Evolutionary conservation across 805 yeast species (phyloP).

Genomic region (Yarrowia sp.): DNA sequence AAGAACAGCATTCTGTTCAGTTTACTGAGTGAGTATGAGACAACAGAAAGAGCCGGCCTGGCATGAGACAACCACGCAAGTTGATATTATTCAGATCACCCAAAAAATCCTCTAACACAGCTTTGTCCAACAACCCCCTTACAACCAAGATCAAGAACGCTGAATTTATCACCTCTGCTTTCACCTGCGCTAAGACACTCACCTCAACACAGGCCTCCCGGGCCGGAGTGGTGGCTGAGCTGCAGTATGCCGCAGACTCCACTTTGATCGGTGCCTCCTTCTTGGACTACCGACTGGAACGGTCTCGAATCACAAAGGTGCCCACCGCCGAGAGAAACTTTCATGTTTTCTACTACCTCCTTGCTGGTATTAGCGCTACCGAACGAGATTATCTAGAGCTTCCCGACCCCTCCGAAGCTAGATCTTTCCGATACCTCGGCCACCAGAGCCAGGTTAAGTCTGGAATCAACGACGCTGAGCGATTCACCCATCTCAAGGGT

Average conservation of each 20-base stretch:
- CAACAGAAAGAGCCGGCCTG: no score
- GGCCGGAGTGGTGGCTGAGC: slow-evolving; percentile 54
- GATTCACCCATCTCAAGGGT: slow-evolving; percentile 47
- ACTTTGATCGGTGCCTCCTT: slow-evolving; percentile 52
- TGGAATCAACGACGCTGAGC: slow-evolving; percentile 49
- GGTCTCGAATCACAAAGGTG: slow-evolving; percentile 51
- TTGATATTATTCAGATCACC: no score
- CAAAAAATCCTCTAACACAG: no score
- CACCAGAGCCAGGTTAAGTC: slow-evolving; percentile 43
- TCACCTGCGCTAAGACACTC: slow-evolving; percentile 42
- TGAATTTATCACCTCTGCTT: slow-evolving; percentile 39
- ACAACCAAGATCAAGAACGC: slow-evolving; percentile 38
- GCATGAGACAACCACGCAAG: no score
- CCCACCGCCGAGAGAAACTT: slow-evolving; percentile 54
- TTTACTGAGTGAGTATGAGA: slow-evolving; percentile 30
- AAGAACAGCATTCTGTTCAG: slow-evolving; percentile 34
- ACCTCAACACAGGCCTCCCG: slow-evolving; percentile 43
- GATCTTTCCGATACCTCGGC: slow-evolving; percentile 44
- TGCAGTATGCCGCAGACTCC: slow-evolving; percentile 48
- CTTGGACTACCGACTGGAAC: slow-evolving; percentile 54
- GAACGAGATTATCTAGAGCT: slow-evolving; percentile 45
- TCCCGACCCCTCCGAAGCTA: slow-evolving; percentile 37
- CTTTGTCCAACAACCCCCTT: slow-evolving; percentile 40
- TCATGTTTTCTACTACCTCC: slow-evolving; percentile 56
- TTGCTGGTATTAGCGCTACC: slow-evolving; percentile 47